phyloP scores from a whole-genome alignment of 148 eudicot genomes.

The Tetragonia tetragonoides region DNA sequence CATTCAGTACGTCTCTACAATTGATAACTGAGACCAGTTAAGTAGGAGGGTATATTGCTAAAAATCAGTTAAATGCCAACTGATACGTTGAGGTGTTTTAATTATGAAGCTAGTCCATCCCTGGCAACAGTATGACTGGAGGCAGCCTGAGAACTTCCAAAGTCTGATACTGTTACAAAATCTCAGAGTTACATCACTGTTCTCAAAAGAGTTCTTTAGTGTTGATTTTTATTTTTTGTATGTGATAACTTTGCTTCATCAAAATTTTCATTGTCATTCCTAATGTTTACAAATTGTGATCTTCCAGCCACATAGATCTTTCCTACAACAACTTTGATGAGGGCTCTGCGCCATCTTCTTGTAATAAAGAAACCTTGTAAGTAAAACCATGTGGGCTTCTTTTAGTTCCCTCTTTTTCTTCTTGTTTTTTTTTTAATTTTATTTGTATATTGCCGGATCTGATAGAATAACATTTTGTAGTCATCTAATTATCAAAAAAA shows the following conservation, averaged over 20 bases:
- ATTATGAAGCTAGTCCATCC: too few relatives aligned
- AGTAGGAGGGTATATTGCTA: too few relatives aligned
- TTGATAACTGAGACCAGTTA: too few relatives aligned
- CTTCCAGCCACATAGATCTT: slow-evolving; percentile 50
- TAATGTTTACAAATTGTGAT: slow-evolving; percentile 7
- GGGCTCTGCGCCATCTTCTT: slow-evolving; percentile 31
- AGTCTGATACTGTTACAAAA: too few relatives aligned
- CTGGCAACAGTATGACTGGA: too few relatives aligned
- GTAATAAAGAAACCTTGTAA: slow-evolving; percentile 41
- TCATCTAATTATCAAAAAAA: not conserved
- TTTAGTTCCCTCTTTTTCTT: not conserved
- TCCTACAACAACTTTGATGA: slow-evolving; percentile 55
- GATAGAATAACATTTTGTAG: not conserved
- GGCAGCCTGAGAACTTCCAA: too few relatives aligned
- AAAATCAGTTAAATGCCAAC: too few relatives aligned
- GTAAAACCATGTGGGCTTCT: slow-evolving; percentile 13
- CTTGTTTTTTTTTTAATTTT: not conserved
- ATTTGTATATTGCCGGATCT: not conserved
- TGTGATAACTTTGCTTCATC: not conserved
- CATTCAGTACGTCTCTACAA: too few relatives aligned
- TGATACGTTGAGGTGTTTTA: too few relatives aligned
- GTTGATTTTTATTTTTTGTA: not conserved
- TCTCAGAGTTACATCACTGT: too few relatives aligned
- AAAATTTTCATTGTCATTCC: not conserved
- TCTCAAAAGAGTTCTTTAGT: not conserved